A percentile compares a stretch with the other conserved stretches of the same genome.
These are phyloP conservation scores for Yueomyces sp. DNA, from an alignment of 805 yeast species.

Conservation along the genomic window DNA sequence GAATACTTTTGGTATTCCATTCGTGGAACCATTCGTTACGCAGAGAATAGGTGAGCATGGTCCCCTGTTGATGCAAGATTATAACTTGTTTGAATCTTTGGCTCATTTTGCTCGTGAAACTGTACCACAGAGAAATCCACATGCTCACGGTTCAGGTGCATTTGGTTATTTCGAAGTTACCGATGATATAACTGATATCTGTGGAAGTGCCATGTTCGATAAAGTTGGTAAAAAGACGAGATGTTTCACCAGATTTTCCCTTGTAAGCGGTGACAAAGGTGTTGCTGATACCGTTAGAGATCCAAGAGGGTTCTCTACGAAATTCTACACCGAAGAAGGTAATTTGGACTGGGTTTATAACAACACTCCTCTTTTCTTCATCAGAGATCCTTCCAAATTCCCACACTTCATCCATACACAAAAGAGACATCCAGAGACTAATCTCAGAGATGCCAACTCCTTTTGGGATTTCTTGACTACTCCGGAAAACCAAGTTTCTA, in stretches of 20 bases:
- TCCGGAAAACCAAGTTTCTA: conserved; percentile 50
- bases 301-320: conserved; percentile 57
- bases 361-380: conserved; percentile 56
- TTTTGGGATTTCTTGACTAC: conserved; percentile 72
- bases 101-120: conserved; percentile 86
- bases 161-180: conserved; percentile 79
- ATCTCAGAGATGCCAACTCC: conserved; percentile 67
- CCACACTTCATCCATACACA: conserved; percentile 57
- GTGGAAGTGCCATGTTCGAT: conserved; percentile 45
- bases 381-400: conserved; percentile 52
- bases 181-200: conserved; percentile 62
- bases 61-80: conserved; percentile 71
- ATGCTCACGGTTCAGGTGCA: conserved; percentile 90
- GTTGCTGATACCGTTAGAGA: conserved; percentile 58
- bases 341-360: conserved; percentile 61
- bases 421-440: conserved; percentile 57
- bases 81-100: conserved; percentile 62
- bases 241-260: conserved; percentile 57
- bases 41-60: conserved; percentile 30
- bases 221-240: conserved; percentile 70
- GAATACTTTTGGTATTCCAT: conserved; percentile 66
- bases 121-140: conserved; percentile 87
- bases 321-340: conserved; percentile 56
- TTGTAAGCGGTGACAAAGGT: conserved; percentile 60
- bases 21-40: conserved; percentile 35